phyloP scores from a whole-genome alignment of 108 stramenopile species.

The Schizochytrium sp. region DNA sequence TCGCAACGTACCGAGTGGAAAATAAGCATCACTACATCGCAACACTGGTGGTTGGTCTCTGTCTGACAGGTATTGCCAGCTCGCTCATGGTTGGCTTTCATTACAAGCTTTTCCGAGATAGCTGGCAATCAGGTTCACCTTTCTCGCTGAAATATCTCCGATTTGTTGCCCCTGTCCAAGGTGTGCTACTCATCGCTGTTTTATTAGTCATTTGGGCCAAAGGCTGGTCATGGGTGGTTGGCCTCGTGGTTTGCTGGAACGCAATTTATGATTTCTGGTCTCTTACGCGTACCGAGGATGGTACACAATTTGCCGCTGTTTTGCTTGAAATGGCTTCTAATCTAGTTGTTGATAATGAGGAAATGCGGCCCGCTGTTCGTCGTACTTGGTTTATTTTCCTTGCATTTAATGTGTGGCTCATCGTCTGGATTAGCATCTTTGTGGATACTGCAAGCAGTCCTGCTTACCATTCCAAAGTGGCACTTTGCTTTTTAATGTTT shows the following conservation, averaged over 20 bases:
- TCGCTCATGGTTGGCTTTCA: slow-evolving; percentile 22
- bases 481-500: background rate
- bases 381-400: slow-evolving; percentile 29
- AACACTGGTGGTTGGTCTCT: slow-evolving; percentile 38
- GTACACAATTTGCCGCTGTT: slow-evolving; percentile 41
- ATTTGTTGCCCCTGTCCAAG: background rate
- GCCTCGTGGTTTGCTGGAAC: background rate
- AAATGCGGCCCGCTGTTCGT: slow-evolving; percentile 36
- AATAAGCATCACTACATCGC: slow-evolving; percentile 58
- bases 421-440: slow-evolving; percentile 49
- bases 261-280: background rate
- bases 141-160: slow-evolving; percentile 17
- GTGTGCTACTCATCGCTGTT: background rate
- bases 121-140: slow-evolving; percentile 3
- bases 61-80: background rate
- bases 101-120: slow-evolving; percentile 47
- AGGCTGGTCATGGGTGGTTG: slow-evolving; percentile 39
- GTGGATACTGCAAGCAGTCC: slow-evolving; percentile 42
- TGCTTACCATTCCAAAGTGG: background rate
- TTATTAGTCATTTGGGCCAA: background rate
- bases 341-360: background rate
- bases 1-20: slow-evolving; percentile 30
- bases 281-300: background rate
- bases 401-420: background rate
- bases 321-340: slow-evolving; percentile 54